phyloP scores from a whole-genome alignment of 2,329 filamentous ascomycete species.

The Helotiales sp. region DNA sequence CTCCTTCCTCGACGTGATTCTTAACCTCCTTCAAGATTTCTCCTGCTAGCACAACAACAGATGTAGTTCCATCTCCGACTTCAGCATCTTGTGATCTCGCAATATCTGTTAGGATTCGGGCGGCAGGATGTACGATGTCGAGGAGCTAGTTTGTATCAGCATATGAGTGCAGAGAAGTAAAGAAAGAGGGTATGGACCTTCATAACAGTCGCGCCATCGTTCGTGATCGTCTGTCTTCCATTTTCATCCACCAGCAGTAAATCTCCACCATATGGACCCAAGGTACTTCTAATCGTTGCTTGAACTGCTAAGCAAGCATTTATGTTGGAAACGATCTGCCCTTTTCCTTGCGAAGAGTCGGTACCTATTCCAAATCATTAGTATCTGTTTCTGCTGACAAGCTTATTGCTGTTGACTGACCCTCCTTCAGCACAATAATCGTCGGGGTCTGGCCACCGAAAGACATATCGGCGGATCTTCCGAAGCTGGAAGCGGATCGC shows the following conservation, averaged over 20 bases:
- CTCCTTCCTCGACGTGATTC: conserved; percentile 93
- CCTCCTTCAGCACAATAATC: conserved; percentile 97
- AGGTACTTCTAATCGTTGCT: conserved; percentile 89
- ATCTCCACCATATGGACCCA: conserved; percentile 96
- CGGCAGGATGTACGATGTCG: conserved; percentile 97
- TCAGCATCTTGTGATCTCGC: conserved; percentile 98
- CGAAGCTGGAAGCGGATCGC: conserved; percentile 2
- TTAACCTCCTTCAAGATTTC: conserved; percentile 97
- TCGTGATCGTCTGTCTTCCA: conserved; percentile 95
- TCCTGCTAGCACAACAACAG: conserved; percentile 94
- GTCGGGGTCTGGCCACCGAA: conserved; percentile 97
- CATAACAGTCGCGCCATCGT: conserved; percentile 99
- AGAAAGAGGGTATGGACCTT: conserved; percentile 58
- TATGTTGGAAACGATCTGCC: conserved; percentile 96
- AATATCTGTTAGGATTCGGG: conserved; percentile 96
- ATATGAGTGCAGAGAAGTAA: not conserved
- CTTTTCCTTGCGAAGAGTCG: conserved; percentile 95
- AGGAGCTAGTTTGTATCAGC: conserved; percentile 64
- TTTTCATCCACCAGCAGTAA: conserved; percentile 94
- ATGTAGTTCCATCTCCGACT: conserved; percentile 97
- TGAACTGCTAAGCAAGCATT: conserved; percentile 97
- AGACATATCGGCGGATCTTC: conserved; percentile 61
- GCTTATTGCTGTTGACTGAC: conserved; percentile 52
- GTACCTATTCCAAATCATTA: conserved; percentile 63
- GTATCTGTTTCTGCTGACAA: not conserved